phyloP scores from a whole-genome alignment of 768 basidiomycete genomes.

The Lactarius trivialis region DNA sequence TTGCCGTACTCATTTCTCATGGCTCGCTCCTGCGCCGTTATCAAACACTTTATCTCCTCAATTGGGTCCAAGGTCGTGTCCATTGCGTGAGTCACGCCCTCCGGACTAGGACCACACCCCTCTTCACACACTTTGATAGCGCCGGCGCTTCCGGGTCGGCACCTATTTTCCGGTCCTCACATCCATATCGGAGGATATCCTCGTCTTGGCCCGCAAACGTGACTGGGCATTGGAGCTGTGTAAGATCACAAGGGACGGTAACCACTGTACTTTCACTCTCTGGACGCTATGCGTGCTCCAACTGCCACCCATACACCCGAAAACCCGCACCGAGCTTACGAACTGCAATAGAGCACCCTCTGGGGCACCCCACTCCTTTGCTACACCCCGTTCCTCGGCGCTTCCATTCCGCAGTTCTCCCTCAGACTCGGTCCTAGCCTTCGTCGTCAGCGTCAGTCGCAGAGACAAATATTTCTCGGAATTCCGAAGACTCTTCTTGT shows the following conservation, averaged over 20 bases:
- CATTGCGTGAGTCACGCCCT: constrained; percentile 2
- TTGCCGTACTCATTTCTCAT: constrained; percentile 15
- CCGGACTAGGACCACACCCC: not conserved
- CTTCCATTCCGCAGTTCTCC: constrained; percentile 8
- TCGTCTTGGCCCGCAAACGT: constrained; percentile 1
- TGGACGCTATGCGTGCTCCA: constrained; percentile 3
- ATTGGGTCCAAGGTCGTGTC: not conserved
- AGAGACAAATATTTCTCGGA: not conserved
- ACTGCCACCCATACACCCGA: constrained; percentile 4
- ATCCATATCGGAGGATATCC: not conserved
- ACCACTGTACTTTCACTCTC: not conserved
- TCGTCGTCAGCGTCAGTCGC: not conserved
- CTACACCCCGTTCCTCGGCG: not conserved
- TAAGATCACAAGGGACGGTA: not conserved
- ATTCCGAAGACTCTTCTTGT: not conserved
- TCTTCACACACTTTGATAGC: not conserved
- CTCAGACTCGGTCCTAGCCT: constrained; percentile 6
- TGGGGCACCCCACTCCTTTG: not conserved
- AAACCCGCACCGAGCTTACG: not conserved
- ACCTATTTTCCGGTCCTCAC: constrained; percentile 1
- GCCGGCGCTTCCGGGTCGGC: not conserved
- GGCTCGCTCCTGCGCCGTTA: not conserved
- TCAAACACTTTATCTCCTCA: constrained; percentile 5
- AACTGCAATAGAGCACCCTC: not conserved
- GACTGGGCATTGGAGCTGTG: constrained; percentile 12